phyloP scores from a whole-genome alignment of 2,329 filamentous ascomycete genomes.

The Beauveria asiatica region DNA sequence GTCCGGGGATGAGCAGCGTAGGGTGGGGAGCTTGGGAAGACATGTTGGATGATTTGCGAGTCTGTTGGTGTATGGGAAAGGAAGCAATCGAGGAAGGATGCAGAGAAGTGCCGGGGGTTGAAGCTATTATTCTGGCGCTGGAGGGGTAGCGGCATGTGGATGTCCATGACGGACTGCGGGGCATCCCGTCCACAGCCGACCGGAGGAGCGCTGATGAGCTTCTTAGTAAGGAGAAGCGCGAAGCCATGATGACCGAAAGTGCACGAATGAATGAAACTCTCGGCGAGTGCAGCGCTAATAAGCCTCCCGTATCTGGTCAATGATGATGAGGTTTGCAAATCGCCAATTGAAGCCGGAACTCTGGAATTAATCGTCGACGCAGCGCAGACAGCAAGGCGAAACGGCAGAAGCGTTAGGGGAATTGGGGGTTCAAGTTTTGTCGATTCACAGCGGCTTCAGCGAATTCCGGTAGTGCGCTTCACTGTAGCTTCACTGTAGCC shows the following conservation, averaged over 20 bases:
- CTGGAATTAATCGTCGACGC: not conserved
- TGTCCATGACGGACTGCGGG: slow-evolving; percentile 10
- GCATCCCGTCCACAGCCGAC: slow-evolving; percentile 8
- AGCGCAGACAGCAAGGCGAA: not conserved
- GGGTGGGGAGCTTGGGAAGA: slow-evolving; percentile 54
- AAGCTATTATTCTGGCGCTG: slow-evolving; percentile 11
- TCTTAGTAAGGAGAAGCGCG: slow-evolving; percentile 7
- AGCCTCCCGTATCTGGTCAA: not conserved
- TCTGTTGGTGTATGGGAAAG: slow-evolving; percentile 13
- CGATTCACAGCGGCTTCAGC: not conserved
- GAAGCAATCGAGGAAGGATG: slow-evolving; percentile 13
- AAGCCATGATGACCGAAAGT: not conserved
- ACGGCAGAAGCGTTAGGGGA: not conserved
- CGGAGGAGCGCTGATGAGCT: slow-evolving; percentile 1
- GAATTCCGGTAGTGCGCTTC: not conserved
- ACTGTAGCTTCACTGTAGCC: not conserved
- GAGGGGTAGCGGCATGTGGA: slow-evolving; percentile 10
- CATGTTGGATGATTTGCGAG: slow-evolving; percentile 36
- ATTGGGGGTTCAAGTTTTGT: not conserved
- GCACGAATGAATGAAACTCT: not conserved
- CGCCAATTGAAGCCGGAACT: not conserved
- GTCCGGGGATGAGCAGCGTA: slow-evolving; percentile 88
- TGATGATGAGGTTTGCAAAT: not conserved
- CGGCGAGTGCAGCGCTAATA: not conserved
- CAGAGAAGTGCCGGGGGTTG: slow-evolving; percentile 9